These are phyloP conservation scores for Ceratocystiopsis sp. DNA, from an alignment of 2,329 filamentous ascomycete species.

Conservation along the genomic window DNA sequence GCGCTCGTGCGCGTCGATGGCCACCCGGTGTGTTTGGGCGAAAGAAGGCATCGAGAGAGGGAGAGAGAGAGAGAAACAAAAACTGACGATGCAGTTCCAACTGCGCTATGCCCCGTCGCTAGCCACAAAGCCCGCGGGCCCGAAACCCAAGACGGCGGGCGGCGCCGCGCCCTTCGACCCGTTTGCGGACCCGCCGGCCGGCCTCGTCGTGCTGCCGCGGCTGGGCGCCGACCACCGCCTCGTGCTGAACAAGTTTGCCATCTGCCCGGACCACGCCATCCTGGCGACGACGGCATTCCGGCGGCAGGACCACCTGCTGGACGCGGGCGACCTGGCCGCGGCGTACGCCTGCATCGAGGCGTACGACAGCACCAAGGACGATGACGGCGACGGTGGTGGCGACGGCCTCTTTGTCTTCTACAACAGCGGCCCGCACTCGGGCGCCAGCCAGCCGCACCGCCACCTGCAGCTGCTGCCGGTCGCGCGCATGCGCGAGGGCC, in stretches of 20 bases:
- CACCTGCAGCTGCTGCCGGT: conserved; percentile 58
- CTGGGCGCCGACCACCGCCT: conserved; percentile 32
- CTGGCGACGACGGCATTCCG: conserved; percentile 47
- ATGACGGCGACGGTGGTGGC: conserved; percentile 4
- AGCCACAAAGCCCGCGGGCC: conserved; percentile 44
- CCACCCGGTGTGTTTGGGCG: conserved; percentile 22
- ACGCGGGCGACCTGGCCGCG: conserved; percentile 40
- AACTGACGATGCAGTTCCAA: conserved; percentile 38
- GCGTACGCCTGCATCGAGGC: conserved; percentile 44
- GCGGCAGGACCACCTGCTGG: conserved; percentile 47
- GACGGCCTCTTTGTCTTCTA: conserved; percentile 46
- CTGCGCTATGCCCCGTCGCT: conserved; percentile 53
- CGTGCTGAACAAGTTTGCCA: conserved; percentile 59
- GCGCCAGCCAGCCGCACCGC: conserved; percentile 54
- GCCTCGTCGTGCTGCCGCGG: conserved; percentile 37
- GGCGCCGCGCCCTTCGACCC: conserved; percentile 33
- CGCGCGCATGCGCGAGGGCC: conserved; percentile 39
- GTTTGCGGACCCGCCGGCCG: conserved; percentile 41
- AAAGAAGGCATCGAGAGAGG: not conserved
- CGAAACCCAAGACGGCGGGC: conserved; percentile 18
- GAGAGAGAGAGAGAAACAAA: no score
- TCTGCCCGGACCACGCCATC: conserved; percentile 56
- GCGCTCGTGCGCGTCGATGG: conserved; percentile 26
- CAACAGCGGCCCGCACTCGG: conserved; percentile 52
- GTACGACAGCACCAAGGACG: conserved; percentile 19